Base-by-base conservation (phyloP, 2,329 filamentous ascomycete species). In the Davidsoniella australis region DNA sequence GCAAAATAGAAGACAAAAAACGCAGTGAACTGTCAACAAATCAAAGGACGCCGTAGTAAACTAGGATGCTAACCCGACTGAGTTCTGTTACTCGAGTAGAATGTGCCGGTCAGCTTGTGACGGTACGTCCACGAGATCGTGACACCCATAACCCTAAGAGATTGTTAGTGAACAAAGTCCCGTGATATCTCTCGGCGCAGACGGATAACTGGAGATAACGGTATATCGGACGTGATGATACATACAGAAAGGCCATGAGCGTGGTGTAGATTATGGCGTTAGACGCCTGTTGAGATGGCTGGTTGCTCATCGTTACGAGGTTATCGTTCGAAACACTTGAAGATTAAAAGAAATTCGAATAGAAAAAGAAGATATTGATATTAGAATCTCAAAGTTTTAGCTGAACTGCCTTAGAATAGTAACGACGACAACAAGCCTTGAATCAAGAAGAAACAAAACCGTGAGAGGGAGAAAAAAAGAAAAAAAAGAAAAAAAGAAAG, bases 241-340 rank as follows among this genome's bases (percentile, higher is more conserved):
- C 51, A 8, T 68, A 89, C 85, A 91, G 67, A 62, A 91, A 91
- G 45, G 71, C 68, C 55, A 73, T 81, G 67, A 87, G 88, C 45
- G 82, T 85, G 48, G 85, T 67, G 61, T 88, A 89, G 61, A 91
- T 81, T 61, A 89, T 70, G 69, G 83, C 83, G 68, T 89, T 87
- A 29, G 84, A 88, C 60, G 83, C 83, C 71, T 74, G 67, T 50
- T 70, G 76, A 1, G 85, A 88, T 52, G 82, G 83, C 16, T 53
- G 51, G 24, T 56, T 80, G 17, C 82, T 82, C 85, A 51, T 51
- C 16, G 23, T 23, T 29, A 18, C 16, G 23, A 3, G 7, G 17
- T 26, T 39, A 23, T 33, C 10, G 40, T 26, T 20, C 5, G 18
- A 41, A 41, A 23, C n/a, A 23, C 29, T 23, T n/a, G 37, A 8